Conservation (phyloP, 805 yeast genomes). For the Candida incommunis region DNA sequence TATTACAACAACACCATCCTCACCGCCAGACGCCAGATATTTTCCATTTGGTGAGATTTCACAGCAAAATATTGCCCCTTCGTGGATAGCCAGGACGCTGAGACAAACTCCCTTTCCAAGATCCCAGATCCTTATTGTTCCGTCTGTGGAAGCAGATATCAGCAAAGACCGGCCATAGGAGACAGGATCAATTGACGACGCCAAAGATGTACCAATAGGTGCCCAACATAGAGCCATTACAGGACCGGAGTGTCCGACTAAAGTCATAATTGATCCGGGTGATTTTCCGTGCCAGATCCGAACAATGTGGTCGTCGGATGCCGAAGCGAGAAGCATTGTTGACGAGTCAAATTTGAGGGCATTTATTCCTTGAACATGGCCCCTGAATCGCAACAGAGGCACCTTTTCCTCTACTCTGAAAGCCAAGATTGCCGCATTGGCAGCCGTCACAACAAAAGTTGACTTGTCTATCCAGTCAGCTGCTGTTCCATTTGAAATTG, state of each 20-base stretch:
- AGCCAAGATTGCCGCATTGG: constrained; percentile 38
- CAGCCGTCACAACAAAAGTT: constrained; percentile 60
- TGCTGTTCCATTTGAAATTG: constrained; percentile 31
- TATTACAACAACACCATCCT: constrained; percentile 36
- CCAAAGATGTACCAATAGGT: constrained; percentile 6
- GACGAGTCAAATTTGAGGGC: constrained; percentile 37
- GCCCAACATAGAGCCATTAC: constrained; percentile 8
- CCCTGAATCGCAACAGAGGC: constrained; percentile 40
- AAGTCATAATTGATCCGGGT: constrained; percentile 13
- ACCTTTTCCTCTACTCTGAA: constrained; percentile 33
- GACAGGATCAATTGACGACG: constrained; percentile 4
- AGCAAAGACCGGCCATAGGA: constrained; percentile 14
- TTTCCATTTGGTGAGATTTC: constrained; percentile 35
- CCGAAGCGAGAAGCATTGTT: constrained; percentile 48
- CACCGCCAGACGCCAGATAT: constrained; percentile 49
- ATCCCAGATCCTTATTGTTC: constrained; percentile 58
- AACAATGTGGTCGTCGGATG: constrained; percentile 63
- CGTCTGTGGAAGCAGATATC: constrained; percentile 49
- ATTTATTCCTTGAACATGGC: constrained; percentile 52
- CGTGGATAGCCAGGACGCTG: constrained; percentile 28
- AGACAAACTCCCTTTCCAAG: constrained; percentile 20
- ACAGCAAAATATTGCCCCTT: constrained; percentile 42
- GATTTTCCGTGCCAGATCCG: constrained; percentile 65
- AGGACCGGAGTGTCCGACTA: constrained; percentile 15
- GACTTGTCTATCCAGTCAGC: constrained; percentile 61